phyloP scores from a whole-genome alignment of 2,329 filamentous ascomycete species.

The Endoconidiophora polonica region DNA sequence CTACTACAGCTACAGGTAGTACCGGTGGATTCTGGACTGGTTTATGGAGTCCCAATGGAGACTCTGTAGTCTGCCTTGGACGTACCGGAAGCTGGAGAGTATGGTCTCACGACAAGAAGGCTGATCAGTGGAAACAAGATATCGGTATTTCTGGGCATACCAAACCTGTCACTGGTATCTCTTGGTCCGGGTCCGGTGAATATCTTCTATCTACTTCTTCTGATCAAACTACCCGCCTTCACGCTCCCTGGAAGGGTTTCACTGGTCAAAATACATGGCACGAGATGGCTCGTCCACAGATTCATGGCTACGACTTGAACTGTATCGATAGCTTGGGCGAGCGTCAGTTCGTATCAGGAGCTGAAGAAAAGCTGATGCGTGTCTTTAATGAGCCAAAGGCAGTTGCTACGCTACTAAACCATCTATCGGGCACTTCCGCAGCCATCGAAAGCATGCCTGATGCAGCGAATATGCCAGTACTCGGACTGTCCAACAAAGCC shows the following conservation, averaged over 20 bases:
- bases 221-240: constrained; percentile 84
- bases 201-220: constrained; percentile 79
- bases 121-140: constrained; percentile 58
- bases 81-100: constrained; percentile 85
- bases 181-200: constrained; percentile 67
- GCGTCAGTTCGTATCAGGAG: constrained; percentile 76
- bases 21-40: constrained; percentile 95
- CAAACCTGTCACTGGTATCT: constrained; percentile 60
- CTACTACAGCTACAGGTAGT: constrained; percentile 89
- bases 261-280: constrained; percentile 53
- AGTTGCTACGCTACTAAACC: constrained; percentile 56
- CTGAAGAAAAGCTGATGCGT: constrained; percentile 93
- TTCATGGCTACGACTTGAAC: constrained; percentile 95
- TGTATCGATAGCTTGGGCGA: constrained; percentile 64
- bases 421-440: constrained; percentile 37
- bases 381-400: constrained; percentile 83
- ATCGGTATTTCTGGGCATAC: constrained; percentile 74
- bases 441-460: constrained; percentile 47
- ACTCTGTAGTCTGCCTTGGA: constrained; percentile 63
- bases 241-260: constrained; percentile 54
- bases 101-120: constrained; percentile 49
- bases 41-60: constrained; percentile 64
- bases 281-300: constrained; percentile 88
- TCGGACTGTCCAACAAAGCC: constrained; percentile 92
- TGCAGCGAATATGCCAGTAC: constrained; percentile 83